Percentiles rank a stretch among this genome's conserved stretches.
These are phyloP conservation scores for Boletus edulis DNA, from an alignment of 768 basidiomycete genomes.

Conservation along the genomic window DNA sequence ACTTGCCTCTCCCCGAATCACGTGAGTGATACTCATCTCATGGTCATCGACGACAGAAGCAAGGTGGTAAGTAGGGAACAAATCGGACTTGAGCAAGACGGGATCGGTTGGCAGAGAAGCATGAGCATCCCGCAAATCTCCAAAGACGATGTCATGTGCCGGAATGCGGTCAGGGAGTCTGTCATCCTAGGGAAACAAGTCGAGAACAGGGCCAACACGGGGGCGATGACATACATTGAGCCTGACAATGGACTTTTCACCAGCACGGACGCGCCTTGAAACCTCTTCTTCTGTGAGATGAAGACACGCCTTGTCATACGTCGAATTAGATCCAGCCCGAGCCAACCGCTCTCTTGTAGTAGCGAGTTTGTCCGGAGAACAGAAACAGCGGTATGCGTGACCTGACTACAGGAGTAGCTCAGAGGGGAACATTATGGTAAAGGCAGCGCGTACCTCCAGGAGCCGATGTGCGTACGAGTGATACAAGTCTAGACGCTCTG, in stretches of 20 bases:
- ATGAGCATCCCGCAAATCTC: conserved; percentile 68
- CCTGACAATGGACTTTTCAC: conserved; percentile 80
- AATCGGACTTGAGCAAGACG: conserved; percentile 87
- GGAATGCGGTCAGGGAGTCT: conserved; percentile 49
- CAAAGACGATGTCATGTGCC: conserved; percentile 74
- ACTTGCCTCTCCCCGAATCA: conserved; percentile 86
- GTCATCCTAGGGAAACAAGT: conserved; percentile 46
- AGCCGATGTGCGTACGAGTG: conserved; percentile 68
- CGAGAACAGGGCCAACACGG: neutral
- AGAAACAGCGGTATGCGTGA: conserved; percentile 95
- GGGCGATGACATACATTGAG: conserved; percentile 65
- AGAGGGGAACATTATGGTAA: neutral
- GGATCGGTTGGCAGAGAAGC: conserved; percentile 85
- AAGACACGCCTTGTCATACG: conserved; percentile 88
- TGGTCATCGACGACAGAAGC: conserved; percentile 96
- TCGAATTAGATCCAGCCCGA: conserved; percentile 67
- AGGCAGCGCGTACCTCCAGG: conserved; percentile 55
- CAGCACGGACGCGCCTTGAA: conserved; percentile 64
- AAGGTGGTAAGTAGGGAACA: conserved; percentile 94
- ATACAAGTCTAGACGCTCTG: conserved; percentile 87
- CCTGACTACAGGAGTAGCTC: conserved; percentile 52
- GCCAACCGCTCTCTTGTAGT: conserved; percentile 69
- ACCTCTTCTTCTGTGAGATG: conserved; percentile 87
- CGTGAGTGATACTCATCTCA: conserved; percentile 95
- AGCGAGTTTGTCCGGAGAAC: conserved; percentile 67